A percentile compares a stretch with the other conserved stretches of the same genome.
phyloP scores from a whole-genome alignment of 2,329 filamentous ascomycete genomes.

The Diaporthe longicolla region DNA sequence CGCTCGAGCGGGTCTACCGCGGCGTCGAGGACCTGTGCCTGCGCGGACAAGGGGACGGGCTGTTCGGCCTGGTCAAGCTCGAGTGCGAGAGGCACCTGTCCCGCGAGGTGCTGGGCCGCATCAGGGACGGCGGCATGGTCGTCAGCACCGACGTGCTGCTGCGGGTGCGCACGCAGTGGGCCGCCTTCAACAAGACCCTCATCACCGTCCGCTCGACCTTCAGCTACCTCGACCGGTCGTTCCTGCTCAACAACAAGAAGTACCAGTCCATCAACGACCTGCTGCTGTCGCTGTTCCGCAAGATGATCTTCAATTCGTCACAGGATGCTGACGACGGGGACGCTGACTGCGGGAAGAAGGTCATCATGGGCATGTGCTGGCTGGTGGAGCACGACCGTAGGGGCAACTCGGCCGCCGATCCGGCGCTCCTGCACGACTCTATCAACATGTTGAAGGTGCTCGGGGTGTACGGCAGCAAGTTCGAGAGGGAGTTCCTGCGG shows the following conservation, averaged over 20 bases:
- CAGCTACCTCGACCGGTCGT: constrained; percentile 93
- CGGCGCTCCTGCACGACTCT: constrained; percentile 77
- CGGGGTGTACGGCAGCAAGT: constrained; percentile 81
- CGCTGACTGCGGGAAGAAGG: constrained; percentile 50
- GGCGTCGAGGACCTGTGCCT: constrained; percentile 93
- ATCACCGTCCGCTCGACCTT: constrained; percentile 88
- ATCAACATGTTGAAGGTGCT: constrained; percentile 90
- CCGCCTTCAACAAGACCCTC: constrained; percentile 78
- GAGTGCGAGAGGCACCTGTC: constrained; percentile 79
- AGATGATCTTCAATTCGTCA: constrained; percentile 62
- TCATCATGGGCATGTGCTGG: constrained; percentile 76
- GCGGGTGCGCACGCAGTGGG: constrained; percentile 73
- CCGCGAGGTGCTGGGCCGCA: constrained; percentile 67
- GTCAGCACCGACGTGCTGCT: constrained; percentile 76
- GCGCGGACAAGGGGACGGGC: constrained; percentile 76
- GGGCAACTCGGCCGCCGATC: constrained; percentile 69
- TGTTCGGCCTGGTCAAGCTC: constrained; percentile 76
- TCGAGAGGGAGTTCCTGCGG: constrained; percentile 82
- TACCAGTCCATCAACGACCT: constrained; percentile 84
- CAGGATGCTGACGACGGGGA: constrained; percentile 36
- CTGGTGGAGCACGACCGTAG: constrained; percentile 81
- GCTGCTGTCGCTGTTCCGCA: constrained; percentile 81
- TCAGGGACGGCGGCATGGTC: constrained; percentile 64
- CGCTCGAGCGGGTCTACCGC: constrained; percentile 91
- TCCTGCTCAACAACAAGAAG: constrained; percentile 81